Evolutionary conservation across 2,329 filamentous ascomycete genomes (phyloP), one percentile per base, ranked within the genome.

Genomic region (Didymella segeticola): DNA sequence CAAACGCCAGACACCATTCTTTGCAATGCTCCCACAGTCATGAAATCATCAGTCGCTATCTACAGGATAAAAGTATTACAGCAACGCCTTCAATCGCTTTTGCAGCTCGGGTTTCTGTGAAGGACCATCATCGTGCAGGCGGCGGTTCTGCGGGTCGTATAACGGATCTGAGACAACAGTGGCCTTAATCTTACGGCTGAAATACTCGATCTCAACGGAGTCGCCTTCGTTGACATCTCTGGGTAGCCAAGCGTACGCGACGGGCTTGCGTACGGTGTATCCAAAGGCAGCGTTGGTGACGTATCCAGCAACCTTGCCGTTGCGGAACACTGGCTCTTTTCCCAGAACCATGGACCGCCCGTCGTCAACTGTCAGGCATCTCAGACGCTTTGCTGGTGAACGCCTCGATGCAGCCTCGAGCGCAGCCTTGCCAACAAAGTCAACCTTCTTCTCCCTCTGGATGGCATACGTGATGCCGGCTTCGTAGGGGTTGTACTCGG

Each of bases 211-310:
- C 63, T 86, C 83, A 0, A 87, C 82, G 0, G 61, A 51, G 3
- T 79, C 75, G 0, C 83, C 83, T 36, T 83, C 79, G 0, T 47
- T 52, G 2, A 86, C 63, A 2, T 60, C 62, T 10, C 68, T 75
- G 0, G 84, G 83, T 11, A 88, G 69, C 73, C 83, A 86, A 0
- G 83, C 80, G 65, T 83, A 87, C 0, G 83, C 85, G 11, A 87
- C 75, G 0, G 85, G 84, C 67, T 82, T 85, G 22, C 82, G 71
- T 9, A 87, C 66, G 0, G 81, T 84, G 61, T 84, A 87, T 0
- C 82, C 85, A 62, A 86, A 88, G 0, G 82, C 83, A 1, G 85
- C 80, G 45, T 78, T 87, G 2, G 84, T 86, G 22, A 88, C 76
- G 56, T 88, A 88, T 0, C 86, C 85, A 1, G 75, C 75, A 0